phyloP scores from a whole-genome alignment of 1,284 basidiomycete genomes.

The Apiotrichum montevideense region DNA sequence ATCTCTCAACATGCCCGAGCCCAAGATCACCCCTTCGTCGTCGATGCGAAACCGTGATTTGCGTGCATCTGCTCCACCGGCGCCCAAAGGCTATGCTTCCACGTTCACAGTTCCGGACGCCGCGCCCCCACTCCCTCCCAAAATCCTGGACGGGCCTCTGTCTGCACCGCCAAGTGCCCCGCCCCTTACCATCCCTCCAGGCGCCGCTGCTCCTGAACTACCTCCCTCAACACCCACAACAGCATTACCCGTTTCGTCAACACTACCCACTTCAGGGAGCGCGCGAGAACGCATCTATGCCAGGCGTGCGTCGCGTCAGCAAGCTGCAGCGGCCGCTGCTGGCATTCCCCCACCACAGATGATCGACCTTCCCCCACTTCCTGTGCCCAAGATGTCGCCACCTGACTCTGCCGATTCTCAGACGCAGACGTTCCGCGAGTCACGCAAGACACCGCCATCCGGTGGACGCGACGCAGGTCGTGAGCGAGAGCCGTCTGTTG shows the following conservation, averaged over 20 bases:
- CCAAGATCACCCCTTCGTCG: slow-evolving; percentile 4
- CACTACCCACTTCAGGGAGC: slow-evolving; percentile 25
- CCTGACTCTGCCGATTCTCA: slow-evolving; percentile 28
- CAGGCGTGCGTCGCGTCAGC: slow-evolving; percentile 23
- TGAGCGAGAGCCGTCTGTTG: background rate
- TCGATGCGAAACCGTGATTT: slow-evolving; percentile 9
- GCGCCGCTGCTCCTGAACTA: too few relatives aligned
- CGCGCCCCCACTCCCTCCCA: slow-evolving; percentile 7
- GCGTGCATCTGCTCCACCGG: slow-evolving; percentile 19
- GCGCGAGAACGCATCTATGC: slow-evolving; percentile 40
- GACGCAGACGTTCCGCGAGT: slow-evolving; percentile 16
- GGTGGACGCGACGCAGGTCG: background rate
- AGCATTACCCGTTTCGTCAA: background rate
- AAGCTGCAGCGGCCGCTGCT: slow-evolving; percentile 8
- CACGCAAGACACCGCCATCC: slow-evolving; percentile 32
- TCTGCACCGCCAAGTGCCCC: background rate
- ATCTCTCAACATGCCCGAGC: slow-evolving; percentile 27
- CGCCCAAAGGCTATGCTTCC: slow-evolving; percentile 11
- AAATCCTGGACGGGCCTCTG: background rate
- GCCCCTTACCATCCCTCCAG: too few relatives aligned
- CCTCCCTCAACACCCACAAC: slow-evolving; percentile 1
- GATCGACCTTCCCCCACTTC: slow-evolving; percentile 11
- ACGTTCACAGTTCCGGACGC: slow-evolving; percentile 1
- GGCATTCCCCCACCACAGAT: slow-evolving; percentile 3
- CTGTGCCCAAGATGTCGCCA: slow-evolving; percentile 2